These are phyloP conservation scores for Monilinia polystroma DNA, from an alignment of 2,329 filamentous ascomycete species.

Conservation along the genomic window DNA sequence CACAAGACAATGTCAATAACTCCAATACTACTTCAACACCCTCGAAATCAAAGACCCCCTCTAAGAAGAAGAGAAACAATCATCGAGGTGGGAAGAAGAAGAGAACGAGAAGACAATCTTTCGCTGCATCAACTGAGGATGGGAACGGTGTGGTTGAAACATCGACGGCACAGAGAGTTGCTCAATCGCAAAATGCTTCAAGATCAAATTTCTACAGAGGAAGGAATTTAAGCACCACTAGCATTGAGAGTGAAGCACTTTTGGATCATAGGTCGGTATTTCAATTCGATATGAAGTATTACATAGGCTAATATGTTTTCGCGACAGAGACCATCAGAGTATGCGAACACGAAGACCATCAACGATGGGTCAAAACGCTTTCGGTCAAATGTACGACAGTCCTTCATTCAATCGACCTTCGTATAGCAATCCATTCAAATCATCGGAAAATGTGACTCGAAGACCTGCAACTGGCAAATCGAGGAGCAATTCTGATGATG, in stretches of 20 bases:
- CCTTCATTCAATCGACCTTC: conserved; percentile 39
- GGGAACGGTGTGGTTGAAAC: conserved; percentile 40
- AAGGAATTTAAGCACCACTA: conserved; percentile 73
- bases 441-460: conserved; percentile 31
- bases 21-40: conserved; percentile 31
- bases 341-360: conserved; percentile 65
- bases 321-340: conserved; percentile 43
- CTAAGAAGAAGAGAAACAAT: conserved; percentile 66
- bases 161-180: conserved; percentile 40
- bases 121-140: conserved; percentile 62
- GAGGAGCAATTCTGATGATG: conserved; percentile 44
- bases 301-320: conserved; percentile 25
- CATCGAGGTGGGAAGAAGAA: conserved; percentile 78
- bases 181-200: conserved; percentile 33
- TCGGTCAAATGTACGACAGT: conserved; percentile 42
- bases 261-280: conserved; percentile 76
- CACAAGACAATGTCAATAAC: conserved; percentile 20
- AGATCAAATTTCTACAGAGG: conserved; percentile 50
- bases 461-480: conserved; percentile 37
- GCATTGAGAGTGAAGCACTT: conserved; percentile 83
- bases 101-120: conserved; percentile 74
- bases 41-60: conserved; percentile 16
- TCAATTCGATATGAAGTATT: conserved; percentile 18
- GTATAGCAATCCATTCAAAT: conserved; percentile 39
- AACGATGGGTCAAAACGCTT: conserved; percentile 42